Evolutionary conservation across 495 filamentous ascomycete species (phyloP).

Genomic region (Penicillium coffeae): DNA sequence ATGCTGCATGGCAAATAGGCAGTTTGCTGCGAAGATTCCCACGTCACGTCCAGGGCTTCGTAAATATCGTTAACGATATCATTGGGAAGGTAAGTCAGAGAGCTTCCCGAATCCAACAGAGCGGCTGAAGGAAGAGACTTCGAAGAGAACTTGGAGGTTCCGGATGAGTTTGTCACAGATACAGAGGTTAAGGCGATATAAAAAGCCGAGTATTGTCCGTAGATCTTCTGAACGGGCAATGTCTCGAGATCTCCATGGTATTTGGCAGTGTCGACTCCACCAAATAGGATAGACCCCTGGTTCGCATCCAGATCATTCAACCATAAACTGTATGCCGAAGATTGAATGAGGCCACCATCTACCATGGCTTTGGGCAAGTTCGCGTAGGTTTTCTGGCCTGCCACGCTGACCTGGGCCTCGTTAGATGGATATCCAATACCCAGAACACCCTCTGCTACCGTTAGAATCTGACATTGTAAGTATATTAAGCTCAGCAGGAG

Average conservation of each 20-base stretch:
- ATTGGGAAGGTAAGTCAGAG: constrained; percentile 83
- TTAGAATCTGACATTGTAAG: neutral
- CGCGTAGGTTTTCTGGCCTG: constrained; percentile 57
- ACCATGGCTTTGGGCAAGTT: constrained; percentile 79
- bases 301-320: constrained; percentile 56
- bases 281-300: constrained; percentile 83
- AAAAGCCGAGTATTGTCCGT: constrained; percentile 66
- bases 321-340: constrained; percentile 74
- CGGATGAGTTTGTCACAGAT: constrained; percentile 41
- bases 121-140: constrained; percentile 58
- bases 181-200: constrained; percentile 74
- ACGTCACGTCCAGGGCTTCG: constrained; percentile 59
- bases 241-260: constrained; percentile 68
- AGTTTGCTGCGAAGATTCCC: constrained; percentile 43
- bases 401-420: constrained; percentile 70
- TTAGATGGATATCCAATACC: constrained; percentile 86
- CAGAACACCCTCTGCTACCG: constrained; percentile 66
- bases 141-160: constrained; percentile 44
- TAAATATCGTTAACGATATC: constrained; percentile 61
- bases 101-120: constrained; percentile 87
- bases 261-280: constrained; percentile 81
- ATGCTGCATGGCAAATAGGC: constrained; percentile 73
- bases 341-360: constrained; percentile 63
- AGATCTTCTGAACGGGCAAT: constrained; percentile 65
- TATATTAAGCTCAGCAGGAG: neutral